Evolutionary conservation across 305 asterid genomes (phyloP).

Genomic region (Fraxinus floribunda): DNA sequence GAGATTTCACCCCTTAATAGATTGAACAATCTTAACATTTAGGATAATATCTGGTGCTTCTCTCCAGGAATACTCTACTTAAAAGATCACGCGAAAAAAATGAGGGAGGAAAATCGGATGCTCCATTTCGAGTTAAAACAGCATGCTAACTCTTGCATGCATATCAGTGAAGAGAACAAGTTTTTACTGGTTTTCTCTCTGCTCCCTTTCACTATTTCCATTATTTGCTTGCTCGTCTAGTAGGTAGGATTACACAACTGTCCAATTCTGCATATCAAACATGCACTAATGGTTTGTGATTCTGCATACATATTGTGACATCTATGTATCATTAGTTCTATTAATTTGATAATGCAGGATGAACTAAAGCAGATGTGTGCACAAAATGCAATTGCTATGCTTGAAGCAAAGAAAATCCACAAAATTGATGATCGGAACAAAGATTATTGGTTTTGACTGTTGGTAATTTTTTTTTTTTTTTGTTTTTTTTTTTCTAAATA

Average conservation of each 20-base stretch:
- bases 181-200: slow-evolving; percentile 34
- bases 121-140: no score
- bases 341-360: slow-evolving; percentile 35
- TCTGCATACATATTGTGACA: background rate
- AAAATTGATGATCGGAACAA: background rate
- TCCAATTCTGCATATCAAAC: background rate
- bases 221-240: background rate
- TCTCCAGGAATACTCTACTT: no score
- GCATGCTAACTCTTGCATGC: no score
- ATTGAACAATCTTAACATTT: no score
- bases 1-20: no score
- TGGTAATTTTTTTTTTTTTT: background rate
- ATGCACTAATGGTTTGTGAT: background rate
- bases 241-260: background rate
- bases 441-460: background rate
- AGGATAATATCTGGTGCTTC: no score
- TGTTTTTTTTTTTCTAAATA: no score
- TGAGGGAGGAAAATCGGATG: no score
- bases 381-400: slow-evolving; percentile 20
- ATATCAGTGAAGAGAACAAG: slow-evolving; percentile 30
- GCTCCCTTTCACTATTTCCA: background rate
- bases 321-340: background rate
- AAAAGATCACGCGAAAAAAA: no score
- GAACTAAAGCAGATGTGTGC: slow-evolving; percentile 30
- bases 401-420: background rate